Conservation (phyloP, 1,139 yeast species). For the Kodamaea fungicola region DNA sequence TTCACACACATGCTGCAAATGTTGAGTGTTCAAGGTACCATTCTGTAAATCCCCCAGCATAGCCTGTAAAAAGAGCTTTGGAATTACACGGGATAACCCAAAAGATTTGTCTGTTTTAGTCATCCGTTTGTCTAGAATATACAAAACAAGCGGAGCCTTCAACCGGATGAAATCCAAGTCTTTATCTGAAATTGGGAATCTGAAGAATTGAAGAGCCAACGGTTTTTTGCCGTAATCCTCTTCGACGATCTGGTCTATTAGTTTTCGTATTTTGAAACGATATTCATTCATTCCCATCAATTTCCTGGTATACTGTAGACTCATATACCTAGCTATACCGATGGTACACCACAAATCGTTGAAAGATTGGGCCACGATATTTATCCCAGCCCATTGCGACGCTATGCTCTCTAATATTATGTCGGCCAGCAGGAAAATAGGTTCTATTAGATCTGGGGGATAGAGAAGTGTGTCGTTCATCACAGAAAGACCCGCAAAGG, state of each 20-base stretch:
- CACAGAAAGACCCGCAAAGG: constrained; percentile 77
- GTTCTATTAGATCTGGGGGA: constrained; percentile 75
- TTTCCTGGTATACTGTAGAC: constrained; percentile 61
- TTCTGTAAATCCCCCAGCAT: constrained; percentile 90
- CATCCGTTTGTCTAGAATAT: constrained; percentile 86
- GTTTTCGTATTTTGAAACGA: constrained; percentile 63
- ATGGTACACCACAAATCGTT: constrained; percentile 90
- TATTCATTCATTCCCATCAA: constrained; percentile 85
- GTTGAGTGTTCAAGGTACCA: constrained; percentile 75
- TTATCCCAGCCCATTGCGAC: constrained; percentile 91
- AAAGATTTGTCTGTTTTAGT: constrained; percentile 93
- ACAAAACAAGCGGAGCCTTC: constrained; percentile 83
- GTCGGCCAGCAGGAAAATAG: constrained; percentile 70
- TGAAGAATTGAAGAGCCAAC: constrained; percentile 60
- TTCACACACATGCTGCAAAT: constrained; percentile 90
- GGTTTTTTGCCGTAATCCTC: constrained; percentile 84
- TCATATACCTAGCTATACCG: constrained; percentile 85
- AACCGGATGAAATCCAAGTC: constrained; percentile 64
- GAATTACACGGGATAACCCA: constrained; percentile 87
- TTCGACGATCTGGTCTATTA: constrained; percentile 63
- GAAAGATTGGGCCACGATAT: constrained; percentile 76
- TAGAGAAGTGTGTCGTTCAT: constrained; percentile 66
- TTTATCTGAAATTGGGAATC: constrained; percentile 64
- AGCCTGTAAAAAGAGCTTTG: constrained; percentile 87
- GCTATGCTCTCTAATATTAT: constrained; percentile 68